A percentile compares a stretch with the other conserved stretches of the same genome.
Conservation (phyloP, 2,329 filamentous ascomycete species). For the Penicillium sp. region DNA sequence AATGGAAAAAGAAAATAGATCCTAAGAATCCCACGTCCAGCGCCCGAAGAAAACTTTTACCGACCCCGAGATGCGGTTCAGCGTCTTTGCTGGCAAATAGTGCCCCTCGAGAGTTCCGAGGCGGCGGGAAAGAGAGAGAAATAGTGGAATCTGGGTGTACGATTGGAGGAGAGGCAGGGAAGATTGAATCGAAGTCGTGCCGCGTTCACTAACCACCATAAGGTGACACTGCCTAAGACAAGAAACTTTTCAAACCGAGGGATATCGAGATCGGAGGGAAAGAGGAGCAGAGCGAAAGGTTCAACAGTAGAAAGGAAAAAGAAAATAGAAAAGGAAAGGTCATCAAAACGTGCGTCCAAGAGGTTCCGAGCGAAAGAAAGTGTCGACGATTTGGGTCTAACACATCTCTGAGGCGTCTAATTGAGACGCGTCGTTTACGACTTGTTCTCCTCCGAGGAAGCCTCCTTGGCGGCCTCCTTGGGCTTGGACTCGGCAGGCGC, state of each 20-base stretch:
- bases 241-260: constrained; percentile 47
- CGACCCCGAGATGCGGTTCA: constrained; percentile 13
- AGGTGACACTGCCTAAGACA: constrained; percentile 40
- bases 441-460: constrained; percentile 45
- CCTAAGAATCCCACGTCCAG: constrained; percentile 18
- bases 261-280: constrained; percentile 45
- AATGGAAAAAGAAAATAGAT: constrained; percentile 7
- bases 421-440: constrained; percentile 37
- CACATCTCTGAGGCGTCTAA: constrained; percentile 17
- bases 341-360: constrained; percentile 42
- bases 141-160: constrained; percentile 12
- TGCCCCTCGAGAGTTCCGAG: not conserved
- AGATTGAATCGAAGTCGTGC: constrained; percentile 33
- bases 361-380: constrained; percentile 31
- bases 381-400: constrained; percentile 14
- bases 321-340: constrained; percentile 35
- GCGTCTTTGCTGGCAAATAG: not conserved
- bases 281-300: constrained; percentile 27
- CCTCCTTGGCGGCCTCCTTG: constrained; percentile 50
- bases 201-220: constrained; percentile 36
- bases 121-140: not conserved
- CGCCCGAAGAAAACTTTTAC: constrained; percentile 26
- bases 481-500: constrained; percentile 49
- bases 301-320: constrained; percentile 27
- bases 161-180: constrained; percentile 12